phyloP scores from a whole-genome alignment of 2,329 filamentous ascomycete species.

The Aureobasidium sp. region DNA sequence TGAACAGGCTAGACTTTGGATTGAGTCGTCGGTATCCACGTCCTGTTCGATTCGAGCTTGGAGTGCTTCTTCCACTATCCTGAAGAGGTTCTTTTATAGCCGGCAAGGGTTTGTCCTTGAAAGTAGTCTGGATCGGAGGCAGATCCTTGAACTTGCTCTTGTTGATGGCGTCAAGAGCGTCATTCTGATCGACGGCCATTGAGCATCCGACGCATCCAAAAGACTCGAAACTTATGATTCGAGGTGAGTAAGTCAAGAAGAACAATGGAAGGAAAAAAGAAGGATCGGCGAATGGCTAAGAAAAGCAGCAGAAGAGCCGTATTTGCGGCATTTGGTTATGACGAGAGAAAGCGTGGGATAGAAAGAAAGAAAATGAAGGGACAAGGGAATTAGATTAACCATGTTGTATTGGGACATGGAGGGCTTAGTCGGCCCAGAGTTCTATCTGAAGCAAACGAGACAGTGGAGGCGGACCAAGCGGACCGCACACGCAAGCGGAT shows the following conservation, averaged over 20 bases:
- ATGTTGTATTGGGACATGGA: conserved; percentile 6
- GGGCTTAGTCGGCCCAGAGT: conserved; percentile 1
- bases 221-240: not conserved
- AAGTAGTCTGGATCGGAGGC: conserved; percentile 4
- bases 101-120: conserved; percentile 16
- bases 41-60: not conserved
- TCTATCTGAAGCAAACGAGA: conserved; percentile 15
- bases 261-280: conserved; percentile 7
- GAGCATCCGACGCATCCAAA: not conserved
- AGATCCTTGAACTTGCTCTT: conserved; percentile 9
- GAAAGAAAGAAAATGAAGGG: conserved; percentile 13
- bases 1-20: conserved; percentile 34
- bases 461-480: conserved; percentile 12
- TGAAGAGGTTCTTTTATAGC: conserved; percentile 3
- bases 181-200: conserved; percentile 11
- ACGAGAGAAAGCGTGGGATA: not conserved
- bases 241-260: not conserved
- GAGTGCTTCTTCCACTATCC: not conserved
- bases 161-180: not conserved
- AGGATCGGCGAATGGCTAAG: not conserved
- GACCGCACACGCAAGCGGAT: conserved; percentile 11
- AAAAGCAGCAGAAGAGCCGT: conserved; percentile 2
- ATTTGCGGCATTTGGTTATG: conserved; percentile 1
- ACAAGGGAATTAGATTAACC: conserved; percentile 9
- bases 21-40: not conserved